Conservation (phyloP, 139 green algal species). For the Auxenochlorella pyrenoidosa region DNA sequence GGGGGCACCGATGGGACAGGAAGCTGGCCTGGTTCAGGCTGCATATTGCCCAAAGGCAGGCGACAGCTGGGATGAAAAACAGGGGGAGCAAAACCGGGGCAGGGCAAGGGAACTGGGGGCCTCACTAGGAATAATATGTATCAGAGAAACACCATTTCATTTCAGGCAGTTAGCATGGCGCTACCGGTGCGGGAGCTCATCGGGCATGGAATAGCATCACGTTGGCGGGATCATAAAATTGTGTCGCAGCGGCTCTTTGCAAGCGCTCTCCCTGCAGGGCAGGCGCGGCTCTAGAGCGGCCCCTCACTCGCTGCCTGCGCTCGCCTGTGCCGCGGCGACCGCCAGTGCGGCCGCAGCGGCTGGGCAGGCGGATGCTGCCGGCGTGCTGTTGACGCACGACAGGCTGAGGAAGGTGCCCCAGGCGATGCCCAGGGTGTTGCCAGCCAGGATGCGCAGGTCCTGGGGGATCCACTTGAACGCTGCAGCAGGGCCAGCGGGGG, state of each 20-base stretch:
- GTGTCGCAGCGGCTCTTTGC: no score
- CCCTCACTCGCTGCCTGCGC: not conserved
- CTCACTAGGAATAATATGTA: not conserved
- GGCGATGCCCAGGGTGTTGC: constrained; percentile 6
- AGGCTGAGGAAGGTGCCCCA: constrained; percentile 25
- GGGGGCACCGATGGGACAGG: not conserved
- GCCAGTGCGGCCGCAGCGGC: not conserved
- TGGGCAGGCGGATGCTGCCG: not conserved
- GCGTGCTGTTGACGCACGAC: constrained; percentile 22
- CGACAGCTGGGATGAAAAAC: no score
- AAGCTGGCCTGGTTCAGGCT: no score
- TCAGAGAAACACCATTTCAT: not conserved
- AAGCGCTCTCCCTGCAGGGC: no score
- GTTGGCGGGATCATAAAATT: not conserved
- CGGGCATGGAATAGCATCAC: not conserved
- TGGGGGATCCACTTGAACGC: constrained; percentile 31
- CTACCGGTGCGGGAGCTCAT: not conserved
- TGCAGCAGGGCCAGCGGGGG: not conserved
- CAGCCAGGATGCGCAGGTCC: constrained; percentile 34
- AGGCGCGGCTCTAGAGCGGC: no score
- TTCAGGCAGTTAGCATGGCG: not conserved
- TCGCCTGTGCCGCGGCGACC: not conserved
- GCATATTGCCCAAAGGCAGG: no score
- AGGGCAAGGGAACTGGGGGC: not conserved
- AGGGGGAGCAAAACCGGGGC: not conserved